Base-by-base conservation (phyloP, 1,284 basidiomycete species). In the Anthracocystis setariae region DNA sequence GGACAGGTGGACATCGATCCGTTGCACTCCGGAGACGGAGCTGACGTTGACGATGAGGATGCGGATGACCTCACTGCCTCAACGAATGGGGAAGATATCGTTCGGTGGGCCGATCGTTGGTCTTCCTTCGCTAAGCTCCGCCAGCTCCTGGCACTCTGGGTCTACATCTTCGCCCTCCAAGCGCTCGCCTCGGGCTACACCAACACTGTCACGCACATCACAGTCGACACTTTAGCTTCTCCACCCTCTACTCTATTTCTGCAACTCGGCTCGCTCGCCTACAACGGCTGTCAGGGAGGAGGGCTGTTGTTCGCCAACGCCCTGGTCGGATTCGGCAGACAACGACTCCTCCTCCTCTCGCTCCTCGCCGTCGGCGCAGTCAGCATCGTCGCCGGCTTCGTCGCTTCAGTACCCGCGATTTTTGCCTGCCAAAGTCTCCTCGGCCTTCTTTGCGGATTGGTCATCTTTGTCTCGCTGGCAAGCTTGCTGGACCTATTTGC, bases 71-170 rank as follows among this genome's bases (percentile, higher is more conserved):
- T 51, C 15, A 51, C 57, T 32, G 52, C 52, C 7, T 59, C 56
- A 3, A 55, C 56, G 1, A 52, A 66, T 12, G 48, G 21, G 3
- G 40, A 47, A 12, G 58, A 64, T n/a, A 24, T 57, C 12, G 58
- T 76, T 2, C 25, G 48, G 3, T 69, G 59, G 59, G 58, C 74
- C 2, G 74, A 76, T 35, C 55, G 72, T 25, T 76, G 74, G 74
- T 52, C 55, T 27, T 27, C 49, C 5, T 50, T 43, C 47, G 42
- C 50, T 8, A 76, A 76, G 47, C 3, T 59, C 12, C 32, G 48
- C 29, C 74, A 74, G 43, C 13, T 76, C 35, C 49, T 65, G 3
- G 44, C 56, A 0, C 60, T 53, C 46, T 63, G 56, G 55, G 38
- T 74, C 29, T 53, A 40, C 15, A 17, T 75, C 18, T 66, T 76